A percentile compares a stretch with the other conserved stretches of the same genome.
These are phyloP conservation scores for Canavalia gladiata DNA, from an alignment of 306 rosid genomes.

Conservation along the genomic window DNA sequence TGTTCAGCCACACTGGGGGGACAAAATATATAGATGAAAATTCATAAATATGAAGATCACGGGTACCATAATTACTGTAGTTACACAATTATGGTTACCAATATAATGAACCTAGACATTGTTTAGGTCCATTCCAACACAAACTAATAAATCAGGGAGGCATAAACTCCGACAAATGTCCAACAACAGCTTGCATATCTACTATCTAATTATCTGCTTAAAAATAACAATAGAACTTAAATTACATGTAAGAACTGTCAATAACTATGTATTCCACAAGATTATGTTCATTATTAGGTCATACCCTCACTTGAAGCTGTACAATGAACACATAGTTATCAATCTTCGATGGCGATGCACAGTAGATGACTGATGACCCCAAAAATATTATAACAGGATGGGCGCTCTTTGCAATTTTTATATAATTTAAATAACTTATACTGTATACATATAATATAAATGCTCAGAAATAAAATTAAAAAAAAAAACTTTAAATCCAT, in stretches of 20 bases:
- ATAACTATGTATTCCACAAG: background rate
- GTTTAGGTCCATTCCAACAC: background rate
- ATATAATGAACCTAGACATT: background rate
- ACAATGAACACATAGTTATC: background rate
- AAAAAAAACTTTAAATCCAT: background rate
- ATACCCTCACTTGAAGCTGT: background rate
- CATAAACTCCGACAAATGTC: constrained; percentile 10
- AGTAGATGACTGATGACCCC: too few species aligned
- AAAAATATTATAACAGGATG: background rate
- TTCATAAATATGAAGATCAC: background rate
- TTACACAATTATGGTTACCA: background rate
- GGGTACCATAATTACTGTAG: background rate
- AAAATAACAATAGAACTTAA: constrained; percentile 24
- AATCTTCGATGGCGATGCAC: too few species aligned
- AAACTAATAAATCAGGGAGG: constrained; percentile 33
- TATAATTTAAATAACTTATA: background rate
- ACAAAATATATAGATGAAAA: too few species aligned
- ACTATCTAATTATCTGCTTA: background rate
- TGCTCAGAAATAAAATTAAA: background rate
- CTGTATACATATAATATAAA: background rate
- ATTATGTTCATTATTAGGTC: constrained; percentile 9
- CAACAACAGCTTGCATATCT: constrained; percentile 6
- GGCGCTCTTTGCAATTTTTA: background rate
- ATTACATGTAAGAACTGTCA: constrained; percentile 9
- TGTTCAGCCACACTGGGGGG: background rate